phyloP scores from a whole-genome alignment of 2,329 filamentous ascomycete genomes.

The Aspergillus viridinutans region DNA sequence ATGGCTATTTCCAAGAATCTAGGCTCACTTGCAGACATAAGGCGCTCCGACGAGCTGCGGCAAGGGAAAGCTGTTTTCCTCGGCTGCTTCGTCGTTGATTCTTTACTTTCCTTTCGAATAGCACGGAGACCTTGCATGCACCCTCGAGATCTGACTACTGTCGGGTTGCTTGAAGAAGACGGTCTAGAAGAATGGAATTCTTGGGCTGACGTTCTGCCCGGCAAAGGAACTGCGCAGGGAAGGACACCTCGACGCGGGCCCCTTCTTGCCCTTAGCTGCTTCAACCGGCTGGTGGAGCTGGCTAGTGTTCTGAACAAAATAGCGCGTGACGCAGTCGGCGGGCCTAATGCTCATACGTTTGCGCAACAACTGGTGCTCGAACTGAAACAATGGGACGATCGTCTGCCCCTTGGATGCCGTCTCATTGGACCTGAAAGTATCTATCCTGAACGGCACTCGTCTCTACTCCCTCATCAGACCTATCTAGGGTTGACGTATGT shows the following conservation, averaged over 20 bases:
- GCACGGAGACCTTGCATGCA: conserved; percentile 44
- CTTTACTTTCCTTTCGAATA: conserved; percentile 47
- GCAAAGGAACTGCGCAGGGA: conserved; percentile 22
- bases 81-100: conserved; percentile 53
- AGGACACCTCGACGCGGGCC: conserved; percentile 34
- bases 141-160: conserved; percentile 43
- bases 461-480: conserved; percentile 37
- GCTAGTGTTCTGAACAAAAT: conserved; percentile 35
- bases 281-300: conserved; percentile 48
- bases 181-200: conserved; percentile 71
- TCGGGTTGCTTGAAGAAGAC: conserved; percentile 58
- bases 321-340: conserved; percentile 26
- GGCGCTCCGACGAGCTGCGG: conserved; percentile 28
- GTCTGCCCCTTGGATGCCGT: conserved; percentile 33
- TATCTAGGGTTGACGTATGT: conserved; percentile 36
- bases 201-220: conserved; percentile 53
- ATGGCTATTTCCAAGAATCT: conserved; percentile 41
- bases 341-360: conserved; percentile 25
- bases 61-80: conserved; percentile 45
- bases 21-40: conserved; percentile 20
- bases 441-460: conserved; percentile 33
- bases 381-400: conserved; percentile 35
- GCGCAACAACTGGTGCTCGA: conserved; percentile 34
- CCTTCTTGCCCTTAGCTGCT: conserved; percentile 48
- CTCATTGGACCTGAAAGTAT: conserved; percentile 35